Base-by-base conservation (phyloP, 2,329 filamentous ascomycete species). In the Stachybotrys elegans region DNA sequence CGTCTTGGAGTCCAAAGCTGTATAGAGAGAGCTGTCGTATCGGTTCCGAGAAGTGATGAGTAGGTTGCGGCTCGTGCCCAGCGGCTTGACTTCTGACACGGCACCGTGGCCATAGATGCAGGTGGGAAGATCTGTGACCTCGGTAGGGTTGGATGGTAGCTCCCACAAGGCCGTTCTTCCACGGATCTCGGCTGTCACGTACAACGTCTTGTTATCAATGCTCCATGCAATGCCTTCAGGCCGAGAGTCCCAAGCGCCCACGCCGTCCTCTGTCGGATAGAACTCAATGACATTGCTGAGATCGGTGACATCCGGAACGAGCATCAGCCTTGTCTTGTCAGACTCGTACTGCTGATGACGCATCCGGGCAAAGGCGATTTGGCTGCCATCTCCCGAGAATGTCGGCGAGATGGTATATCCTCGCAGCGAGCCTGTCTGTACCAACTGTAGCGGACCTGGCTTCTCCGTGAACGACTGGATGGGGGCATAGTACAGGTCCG, bases 341-440 rank as follows among this genome's bases (percentile, higher is more conserved):
- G 84, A 79, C 63, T 96, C 90, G 60, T 95, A 95, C 47, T 84
- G 81, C 42, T 79, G 73, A 44, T 76, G 76, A 50, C 78, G 76
- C 90, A 94, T 95, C 48, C 86, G 81, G 22, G 88, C 73, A 60
- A 94, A 95, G 2, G 81, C 88, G 21, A 92, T 70, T 47, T 78
- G 76, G 27, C 73, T 78, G 9, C 88, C 87, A 55, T 85, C 76
- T 4, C 81, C 80, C 4, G 88, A 91, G 65, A 94, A 95, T 0
- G 78, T 74, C 0, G 90, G 89, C 3, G 68, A 69, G 16, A 72
- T 72, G 20, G 76, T 79, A 53, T 88, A 88, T 6, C 86, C 86
- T 48, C 72, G 66, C 57, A 86, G 60, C 57, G 68, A 68, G 45
- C 72, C 76, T 19, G 79, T 84, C 59, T 74, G 72, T 40, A 66